Percentiles rank a stretch among this genome's conserved stretches.
phyloP scores from a whole-genome alignment of 257 asterid species.

The Nemophila menziesii region DNA sequence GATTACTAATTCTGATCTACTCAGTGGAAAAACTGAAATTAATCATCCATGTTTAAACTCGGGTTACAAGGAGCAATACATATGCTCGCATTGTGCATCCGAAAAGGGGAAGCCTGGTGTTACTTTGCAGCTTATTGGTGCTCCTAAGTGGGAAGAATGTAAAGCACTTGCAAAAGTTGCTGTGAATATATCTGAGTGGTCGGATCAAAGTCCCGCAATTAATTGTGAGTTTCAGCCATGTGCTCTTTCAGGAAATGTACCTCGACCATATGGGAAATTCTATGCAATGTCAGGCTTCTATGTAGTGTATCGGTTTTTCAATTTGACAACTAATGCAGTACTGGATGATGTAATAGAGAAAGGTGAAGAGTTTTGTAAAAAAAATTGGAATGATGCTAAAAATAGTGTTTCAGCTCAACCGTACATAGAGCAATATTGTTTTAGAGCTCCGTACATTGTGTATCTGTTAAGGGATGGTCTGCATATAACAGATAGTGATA shows the following conservation, averaged over 20 bases:
- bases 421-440: constrained; percentile 92
- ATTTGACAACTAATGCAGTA: constrained; percentile 52
- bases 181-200: constrained; percentile 84
- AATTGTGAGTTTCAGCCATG: constrained; percentile 86
- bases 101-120: constrained; percentile 40
- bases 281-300: constrained; percentile 92
- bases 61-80: constrained; percentile 63
- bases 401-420: constrained; percentile 86
- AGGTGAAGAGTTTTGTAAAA: constrained; percentile 69
- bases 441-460: constrained; percentile 80
- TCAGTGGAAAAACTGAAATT: constrained; percentile 42
- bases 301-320: constrained; percentile 70
- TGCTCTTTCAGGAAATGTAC: constrained; percentile 56
- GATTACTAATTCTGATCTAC: constrained; percentile 39
- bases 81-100: constrained; percentile 59
- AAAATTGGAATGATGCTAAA: constrained; percentile 66
- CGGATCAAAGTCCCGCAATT: constrained; percentile 37
- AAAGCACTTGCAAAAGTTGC: constrained; percentile 59
- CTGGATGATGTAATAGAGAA: constrained; percentile 63
- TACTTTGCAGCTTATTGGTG: constrained; percentile 53
- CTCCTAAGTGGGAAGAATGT: constrained; percentile 89
- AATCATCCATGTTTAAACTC: constrained; percentile 87
- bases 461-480: constrained; percentile 82
- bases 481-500: constrained; percentile 64
- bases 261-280: constrained; percentile 77